These are phyloP conservation scores for Yamadazyma jaroonii DNA, from an alignment of 1,139 yeast genomes.

Conservation along the genomic window DNA sequence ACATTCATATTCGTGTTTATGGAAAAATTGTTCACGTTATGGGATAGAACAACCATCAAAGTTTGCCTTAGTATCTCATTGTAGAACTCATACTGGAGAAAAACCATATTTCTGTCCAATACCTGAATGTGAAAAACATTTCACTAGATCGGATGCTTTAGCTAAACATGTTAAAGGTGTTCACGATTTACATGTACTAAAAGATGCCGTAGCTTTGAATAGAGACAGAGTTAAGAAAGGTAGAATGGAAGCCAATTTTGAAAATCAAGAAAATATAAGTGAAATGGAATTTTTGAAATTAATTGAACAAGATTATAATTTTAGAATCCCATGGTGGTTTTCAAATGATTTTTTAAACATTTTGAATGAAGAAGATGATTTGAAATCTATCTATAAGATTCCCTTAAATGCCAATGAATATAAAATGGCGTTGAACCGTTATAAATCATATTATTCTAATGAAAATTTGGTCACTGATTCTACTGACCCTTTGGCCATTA, in stretches of 20 bases:
- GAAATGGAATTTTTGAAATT: conserved; percentile 29
- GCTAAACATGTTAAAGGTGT: conserved; percentile 62
- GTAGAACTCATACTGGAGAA: conserved; percentile 66
- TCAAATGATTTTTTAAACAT: conserved; percentile 27
- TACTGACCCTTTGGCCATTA: neutral
- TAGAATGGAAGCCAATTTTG: conserved; percentile 19
- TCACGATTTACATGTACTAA: conserved; percentile 48
- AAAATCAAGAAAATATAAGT: conserved; percentile 18
- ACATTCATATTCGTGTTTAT: conserved; percentile 55
- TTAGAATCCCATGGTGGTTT: conserved; percentile 47
- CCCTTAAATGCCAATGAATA: conserved; percentile 37
- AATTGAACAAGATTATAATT: conserved; percentile 33
- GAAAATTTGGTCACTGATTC: neutral
- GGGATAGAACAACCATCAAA: conserved; percentile 58
- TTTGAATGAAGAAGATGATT: conserved; percentile 15
- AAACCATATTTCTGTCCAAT: conserved; percentile 65
- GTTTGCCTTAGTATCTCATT: conserved; percentile 60
- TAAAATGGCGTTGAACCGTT: conserved; percentile 33
- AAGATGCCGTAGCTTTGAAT: conserved; percentile 32
- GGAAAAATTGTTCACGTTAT: conserved; percentile 58
- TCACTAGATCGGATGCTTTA: conserved; percentile 59
- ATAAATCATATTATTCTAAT: conserved; percentile 17
- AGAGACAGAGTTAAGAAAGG: conserved; percentile 23
- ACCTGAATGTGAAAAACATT: conserved; percentile 66
- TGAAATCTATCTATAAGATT: conserved; percentile 20